Evolutionary conservation across 306 rosid species (phyloP), one percentile per base, ranked within the genome.

Genomic region (Vigna angularis): DNA sequence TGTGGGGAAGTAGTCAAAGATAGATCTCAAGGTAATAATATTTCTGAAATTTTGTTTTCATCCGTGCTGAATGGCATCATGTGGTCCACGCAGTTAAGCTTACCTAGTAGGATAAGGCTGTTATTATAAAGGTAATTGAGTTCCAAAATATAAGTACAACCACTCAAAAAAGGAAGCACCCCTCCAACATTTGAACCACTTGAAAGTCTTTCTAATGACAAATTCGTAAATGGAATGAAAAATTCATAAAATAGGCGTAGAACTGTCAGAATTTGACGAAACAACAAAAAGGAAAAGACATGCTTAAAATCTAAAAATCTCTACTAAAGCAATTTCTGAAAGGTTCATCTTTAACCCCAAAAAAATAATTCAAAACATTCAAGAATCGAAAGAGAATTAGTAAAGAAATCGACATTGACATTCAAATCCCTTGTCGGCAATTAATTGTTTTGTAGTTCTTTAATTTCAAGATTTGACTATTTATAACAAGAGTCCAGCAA

Each of bases 401-500:
- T 14, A 61, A 61, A 28, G 17, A 12, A 28, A 5, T 14, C 5
- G 15, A 9, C 42, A 61, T 6, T 44, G 22, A 61, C 32, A 20
- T 61, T 12, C 67, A 61, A 1, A 14, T 24, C 45, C 45, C 20
- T 74, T 66, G 32, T 5, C 5, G 5, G 61, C 52, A 42, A 42
- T 32, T 69, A 42, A 17, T 40, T 68, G 62, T 34, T 38, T 22
- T 55, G 18, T 15, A 56, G 26, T 56, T 30, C 63, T 36, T 53
- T 47, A 51, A 68, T 45, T 13, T 78, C 42, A 14, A 18, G 32
- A 77, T 26, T 65, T 26, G 28, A 66, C 26, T 24, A 67, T 20
- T 40, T 76, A 52, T 77, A 77, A n/a, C 75, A 34, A 44, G 17
- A 55, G 18, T 45, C 48, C 12, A 58, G 64, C 26, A 78, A 32